Base-by-base conservation (phyloP, 2,329 filamentous ascomycete species). In the Pseudogymnoascus sp. region DNA sequence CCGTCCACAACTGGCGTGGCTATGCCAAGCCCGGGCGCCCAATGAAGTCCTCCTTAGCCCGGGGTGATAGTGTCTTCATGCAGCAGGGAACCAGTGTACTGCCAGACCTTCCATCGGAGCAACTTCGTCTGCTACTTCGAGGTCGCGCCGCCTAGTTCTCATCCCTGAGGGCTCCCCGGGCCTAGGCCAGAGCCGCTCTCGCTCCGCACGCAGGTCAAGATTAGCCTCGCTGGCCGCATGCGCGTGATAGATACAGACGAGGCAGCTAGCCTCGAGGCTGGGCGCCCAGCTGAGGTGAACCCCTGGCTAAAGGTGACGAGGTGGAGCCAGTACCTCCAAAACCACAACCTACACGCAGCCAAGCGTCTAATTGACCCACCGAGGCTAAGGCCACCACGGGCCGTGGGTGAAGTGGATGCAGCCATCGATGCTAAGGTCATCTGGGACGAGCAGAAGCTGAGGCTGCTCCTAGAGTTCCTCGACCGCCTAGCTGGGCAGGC, bases 401-500 rank as follows among this genome's bases (percentile, higher is more conserved):
- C 21, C 21, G 21, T 21, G 21, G 21, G 21, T 21, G 21, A 21
- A 21, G 21, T 21, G 21, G 21, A 21, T 21, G 36, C 15, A 37
- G 15, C 37, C 13, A 10, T 60, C 3, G 25, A 29, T 15, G 27
- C 15, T 27, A 18, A 25, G 27, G 58, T 9, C 13, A 27, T 27
- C n/a, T 21, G 21, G 21, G 13, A 37, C 27, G 63, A 64, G n/a
- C 4, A 36, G 21, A n/a, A 36, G 15, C 61, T 64, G 7, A 25
- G 31, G 12, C 18, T 60, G 2, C n/a, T 64, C 25, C 62, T 65
- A 8, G 25, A 58, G 5, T 63, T 59, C 5, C 63, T 65, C 36
- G 58, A 65, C 42, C 55, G 62, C 6, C 18, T 64, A 1, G 60
- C 64, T 15, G 55, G 63, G 60, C 29, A 62, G 15, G 64, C 62